A percentile compares a stretch with the other conserved stretches of the same genome.
These are phyloP conservation scores for Inosperma sp. DNA, from an alignment of 768 basidiomycete species.

Conservation along the genomic window DNA sequence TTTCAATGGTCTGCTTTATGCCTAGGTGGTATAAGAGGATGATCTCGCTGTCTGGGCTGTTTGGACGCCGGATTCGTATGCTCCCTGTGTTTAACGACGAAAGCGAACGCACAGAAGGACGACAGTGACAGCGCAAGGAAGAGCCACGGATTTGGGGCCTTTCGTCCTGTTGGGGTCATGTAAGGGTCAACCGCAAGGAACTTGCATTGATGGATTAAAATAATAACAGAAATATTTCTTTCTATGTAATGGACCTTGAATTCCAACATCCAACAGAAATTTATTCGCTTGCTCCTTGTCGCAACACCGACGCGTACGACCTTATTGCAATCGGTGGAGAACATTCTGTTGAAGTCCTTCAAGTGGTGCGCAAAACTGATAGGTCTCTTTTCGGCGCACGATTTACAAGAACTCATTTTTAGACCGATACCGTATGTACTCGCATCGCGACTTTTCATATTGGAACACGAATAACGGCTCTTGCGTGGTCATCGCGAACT, in stretches of 20 bases:
- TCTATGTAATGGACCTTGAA: conserved; percentile 48
- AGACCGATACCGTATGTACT: conserved; percentile 25
- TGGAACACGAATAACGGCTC: conserved; percentile 62
- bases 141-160: conserved; percentile 59
- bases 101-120: conserved; percentile 56
- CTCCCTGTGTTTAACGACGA: conserved; percentile 53
- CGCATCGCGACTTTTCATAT: conserved; percentile 69
- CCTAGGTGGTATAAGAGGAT: conserved; percentile 61
- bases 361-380: conserved; percentile 45
- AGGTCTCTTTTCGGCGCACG: too few relatives aligned
- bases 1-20: conserved; percentile 30
- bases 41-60: conserved; percentile 56
- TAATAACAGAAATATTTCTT: background rate
- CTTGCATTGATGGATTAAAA: conserved; percentile 5
- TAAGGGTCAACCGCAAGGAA: conserved; percentile 2
- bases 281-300: conserved; percentile 57
- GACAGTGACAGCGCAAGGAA: conserved; percentile 51
- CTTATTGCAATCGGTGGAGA: conserved; percentile 71
- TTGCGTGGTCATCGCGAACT: conserved; percentile 73
- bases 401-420: background rate
- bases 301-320: conserved; percentile 59
- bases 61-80: conserved; percentile 54
- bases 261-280: conserved; percentile 59
- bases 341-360: conserved; percentile 65
- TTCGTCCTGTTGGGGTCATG: conserved; percentile 20